Base-by-base conservation (phyloP, 2,329 filamentous ascomycete genomes). In the Septoria linicola region DNA sequence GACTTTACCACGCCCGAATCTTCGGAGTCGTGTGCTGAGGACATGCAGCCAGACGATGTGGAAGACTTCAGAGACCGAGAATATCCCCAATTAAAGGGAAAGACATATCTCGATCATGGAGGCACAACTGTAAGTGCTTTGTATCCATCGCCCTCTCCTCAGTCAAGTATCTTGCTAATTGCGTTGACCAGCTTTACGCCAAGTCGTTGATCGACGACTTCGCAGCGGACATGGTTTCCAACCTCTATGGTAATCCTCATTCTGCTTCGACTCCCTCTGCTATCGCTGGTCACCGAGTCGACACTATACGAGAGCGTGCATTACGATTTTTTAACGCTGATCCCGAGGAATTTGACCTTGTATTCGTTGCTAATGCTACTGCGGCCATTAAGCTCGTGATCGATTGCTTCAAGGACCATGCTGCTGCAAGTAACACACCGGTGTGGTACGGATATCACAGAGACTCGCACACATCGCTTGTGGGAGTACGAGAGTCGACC, bases 241-340 rank as follows among this genome's bases (percentile, higher is more conserved):
- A 76, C 54, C 72, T 87, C n/a, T 83, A 84, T 60, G 83, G 83
- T 8, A 87, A 87, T 59, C 84, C 84, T 2, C 84, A 87, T 64
- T 87, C 84, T 1, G 76, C 80, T 57, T 83, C 81, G 31, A 72
- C 75, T 13, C 81, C 82, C 0, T 82, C 81, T 11, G 78, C 76
- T 49, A 68, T 80, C 16, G 78, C 80, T 1, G 81, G 81, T 3
- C 73, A 79, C 21, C 72, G 78, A 51, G 77, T 86, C 27, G 80
- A 85, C 55, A 71, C 75, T 19, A 72, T 82, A 6, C 74, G 82
- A 11, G 70, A 74, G 50, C 75, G 76, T 50, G 72, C 80, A 14
- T 73, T 85, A 10, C 64, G 66, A 3, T 83, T 84, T 65, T 77
- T 85, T 54, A 78, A 79, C 36, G 82, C 82, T 14, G 74, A 80